Conservation (phyloP, 371 early-diverging fungal species). For the Rhizopus sp. region DNA sequence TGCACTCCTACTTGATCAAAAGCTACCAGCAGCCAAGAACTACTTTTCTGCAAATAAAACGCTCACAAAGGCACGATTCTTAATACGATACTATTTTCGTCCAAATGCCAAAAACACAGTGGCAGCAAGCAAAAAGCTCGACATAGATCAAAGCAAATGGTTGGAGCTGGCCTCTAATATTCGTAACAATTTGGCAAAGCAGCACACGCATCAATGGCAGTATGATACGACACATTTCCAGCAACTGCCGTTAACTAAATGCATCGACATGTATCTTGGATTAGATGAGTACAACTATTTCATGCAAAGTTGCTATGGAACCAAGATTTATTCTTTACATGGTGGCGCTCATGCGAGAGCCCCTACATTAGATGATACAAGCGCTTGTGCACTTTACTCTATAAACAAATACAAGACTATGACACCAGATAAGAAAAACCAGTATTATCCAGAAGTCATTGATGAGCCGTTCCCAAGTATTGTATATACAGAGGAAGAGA, state of each 20-base stretch:
- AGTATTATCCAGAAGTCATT: slow-evolving; percentile 8
- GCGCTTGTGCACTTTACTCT: slow-evolving; percentile 30
- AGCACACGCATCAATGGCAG: slow-evolving; percentile 10
- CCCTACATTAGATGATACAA: slow-evolving; percentile 6
- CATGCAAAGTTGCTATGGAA: slow-evolving; percentile 32
- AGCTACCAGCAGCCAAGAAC: slow-evolving; percentile 15
- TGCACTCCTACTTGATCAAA: slow-evolving; percentile 7
- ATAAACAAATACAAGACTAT: neutral
- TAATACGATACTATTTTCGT: slow-evolving; percentile 32
- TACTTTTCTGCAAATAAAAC: slow-evolving; percentile 28
- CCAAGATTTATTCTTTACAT: slow-evolving; percentile 21
- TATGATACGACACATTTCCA: slow-evolving; percentile 1
- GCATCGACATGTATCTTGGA: neutral
- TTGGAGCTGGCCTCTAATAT: slow-evolving; percentile 35
- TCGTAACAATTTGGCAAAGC: slow-evolving; percentile 18
- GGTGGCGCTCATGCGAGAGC: slow-evolving; percentile 15
- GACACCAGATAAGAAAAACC: neutral
- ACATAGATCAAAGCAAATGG: slow-evolving; percentile 25
- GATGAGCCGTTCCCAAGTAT: slow-evolving; percentile 28
- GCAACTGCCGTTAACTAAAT: neutral
- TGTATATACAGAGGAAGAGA: slow-evolving; percentile 35
- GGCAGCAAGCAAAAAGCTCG: neutral
- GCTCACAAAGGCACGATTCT: slow-evolving; percentile 25
- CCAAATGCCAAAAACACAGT: slow-evolving; percentile 8
- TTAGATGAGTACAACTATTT: slow-evolving; percentile 27